These are phyloP conservation scores for Lactuca saligna DNA, from an alignment of 129 eudicot genomes.

Conservation along the genomic window DNA sequence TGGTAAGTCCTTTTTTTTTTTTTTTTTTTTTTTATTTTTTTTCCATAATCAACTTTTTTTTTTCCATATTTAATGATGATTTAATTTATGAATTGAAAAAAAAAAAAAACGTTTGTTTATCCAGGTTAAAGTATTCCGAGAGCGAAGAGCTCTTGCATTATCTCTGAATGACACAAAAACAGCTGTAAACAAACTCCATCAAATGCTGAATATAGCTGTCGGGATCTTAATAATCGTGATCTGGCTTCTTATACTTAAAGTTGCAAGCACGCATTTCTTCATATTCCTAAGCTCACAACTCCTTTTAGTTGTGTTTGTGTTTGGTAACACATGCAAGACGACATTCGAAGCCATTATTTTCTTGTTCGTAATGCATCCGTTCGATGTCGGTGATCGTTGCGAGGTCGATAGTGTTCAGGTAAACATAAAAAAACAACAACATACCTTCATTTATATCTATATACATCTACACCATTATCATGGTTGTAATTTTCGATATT, in stretches of 20 bases:
- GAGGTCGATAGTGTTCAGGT: slow-evolving; percentile 16
- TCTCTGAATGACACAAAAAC: neutral
- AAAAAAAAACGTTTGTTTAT: neutral
- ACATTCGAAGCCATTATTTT: neutral
- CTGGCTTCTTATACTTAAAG: neutral
- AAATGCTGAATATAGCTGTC: slow-evolving; percentile 17
- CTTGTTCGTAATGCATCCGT: neutral
- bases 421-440: too few species aligned
- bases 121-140: neutral
- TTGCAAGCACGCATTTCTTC: neutral
- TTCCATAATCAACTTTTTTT: neutral
- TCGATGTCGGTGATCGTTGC: slow-evolving; percentile 24
- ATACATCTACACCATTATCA: too few species aligned
- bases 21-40: neutral
- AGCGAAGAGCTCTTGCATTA: neutral
- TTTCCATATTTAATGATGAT: slow-evolving; percentile 1
- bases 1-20: neutral
- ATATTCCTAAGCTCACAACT: neutral
- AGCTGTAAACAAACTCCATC: slow-evolving; percentile 18
- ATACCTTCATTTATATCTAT: too few species aligned
- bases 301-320: neutral
- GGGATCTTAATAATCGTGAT: neutral
- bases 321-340: neutral
- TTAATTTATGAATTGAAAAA: too few species aligned
- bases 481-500: neutral